A percentile compares a stretch with the other conserved stretches of the same genome.
These are phyloP conservation scores for Canna indica DNA, from an alignment of 176 grass and related monocot genomes.

Conservation along the genomic window DNA sequence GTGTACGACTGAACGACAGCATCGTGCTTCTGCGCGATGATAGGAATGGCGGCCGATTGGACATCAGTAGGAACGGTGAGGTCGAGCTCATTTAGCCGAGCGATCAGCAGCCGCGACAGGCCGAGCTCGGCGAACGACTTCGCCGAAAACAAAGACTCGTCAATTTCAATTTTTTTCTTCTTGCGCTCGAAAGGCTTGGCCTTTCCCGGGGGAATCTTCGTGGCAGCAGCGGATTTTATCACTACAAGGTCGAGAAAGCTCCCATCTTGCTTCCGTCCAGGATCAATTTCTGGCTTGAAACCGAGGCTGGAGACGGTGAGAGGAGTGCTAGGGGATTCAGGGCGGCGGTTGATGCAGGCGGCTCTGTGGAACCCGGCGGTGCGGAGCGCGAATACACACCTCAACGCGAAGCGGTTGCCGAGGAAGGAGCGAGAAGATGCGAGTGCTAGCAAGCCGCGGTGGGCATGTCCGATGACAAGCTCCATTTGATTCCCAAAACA, in stretches of 20 bases:
- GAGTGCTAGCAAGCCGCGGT: constrained; percentile 55
- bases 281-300: constrained; percentile 18
- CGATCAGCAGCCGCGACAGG: constrained; percentile 59
- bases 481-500: constrained; percentile 24
- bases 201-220: constrained; percentile 18
- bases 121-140: constrained; percentile 71
- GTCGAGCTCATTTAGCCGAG: constrained; percentile 45
- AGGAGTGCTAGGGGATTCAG: constrained; percentile 6
- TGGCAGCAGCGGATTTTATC: constrained; percentile 25
- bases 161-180: constrained; percentile 51
- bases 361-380: constrained; percentile 37
- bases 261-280: constrained; percentile 40
- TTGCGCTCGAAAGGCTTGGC: constrained; percentile 23
- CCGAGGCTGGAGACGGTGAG: constrained; percentile 60
- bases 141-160: constrained; percentile 74
- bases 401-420: constrained; percentile 34
- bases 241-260: constrained; percentile 18
- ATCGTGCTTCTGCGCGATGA: constrained; percentile 69
- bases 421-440: constrained; percentile 52
- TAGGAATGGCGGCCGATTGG: constrained; percentile 70
- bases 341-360: constrained; percentile 20
- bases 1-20: constrained; percentile 83
- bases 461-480: constrained; percentile 38
- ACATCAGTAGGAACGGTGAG: constrained; percentile 77
- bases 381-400: constrained; percentile 29